phyloP scores from a whole-genome alignment of 352 stramenopile genomes.

The Phytophthora brassicae region DNA sequence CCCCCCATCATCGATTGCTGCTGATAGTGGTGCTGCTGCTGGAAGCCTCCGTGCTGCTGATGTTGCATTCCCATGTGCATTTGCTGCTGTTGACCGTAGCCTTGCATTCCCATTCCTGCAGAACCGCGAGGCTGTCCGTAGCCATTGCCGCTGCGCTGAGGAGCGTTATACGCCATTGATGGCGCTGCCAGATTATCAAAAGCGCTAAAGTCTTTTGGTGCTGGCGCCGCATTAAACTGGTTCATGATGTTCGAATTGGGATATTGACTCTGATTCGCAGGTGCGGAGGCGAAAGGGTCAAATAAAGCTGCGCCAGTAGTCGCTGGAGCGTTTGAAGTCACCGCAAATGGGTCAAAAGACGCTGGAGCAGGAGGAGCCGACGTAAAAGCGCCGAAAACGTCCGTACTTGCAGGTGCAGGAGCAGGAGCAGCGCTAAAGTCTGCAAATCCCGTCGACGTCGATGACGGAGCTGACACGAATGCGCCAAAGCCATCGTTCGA shows the following conservation, averaged over 20 bases:
- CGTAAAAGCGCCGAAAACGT: constrained; percentile 41
- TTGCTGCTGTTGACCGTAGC: constrained; percentile 24
- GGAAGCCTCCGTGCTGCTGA: constrained; percentile 19
- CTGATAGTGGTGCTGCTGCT: constrained; percentile 30
- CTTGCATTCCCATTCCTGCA: constrained; percentile 33
- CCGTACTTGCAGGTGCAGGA: constrained; percentile 13
- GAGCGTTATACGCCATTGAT: constrained; percentile 19
- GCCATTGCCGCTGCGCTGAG: constrained; percentile 30
- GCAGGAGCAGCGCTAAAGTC: constrained; percentile 36
- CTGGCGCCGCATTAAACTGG: constrained; percentile 27
- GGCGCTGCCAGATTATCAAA: constrained; percentile 56
- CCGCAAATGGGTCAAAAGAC: constrained; percentile 40
- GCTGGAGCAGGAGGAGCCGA: constrained; percentile 28
- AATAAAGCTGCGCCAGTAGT: constrained; percentile 28
- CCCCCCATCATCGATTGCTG: constrained; percentile 38
- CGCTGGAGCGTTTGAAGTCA: constrained; percentile 11
- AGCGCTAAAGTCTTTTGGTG: constrained; percentile 55
- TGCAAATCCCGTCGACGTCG: constrained; percentile 36
- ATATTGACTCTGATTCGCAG: constrained; percentile 22
- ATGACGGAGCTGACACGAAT: constrained; percentile 32
- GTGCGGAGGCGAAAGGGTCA: constrained; percentile 32
- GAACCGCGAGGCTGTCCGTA: constrained; percentile 30
- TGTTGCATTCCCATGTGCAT: constrained; percentile 35
- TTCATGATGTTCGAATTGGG: constrained; percentile 25
- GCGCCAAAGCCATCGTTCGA: constrained; percentile 46